phyloP scores from a whole-genome alignment of 164 flowering plant species.

The Akebia trifoliata region DNA sequence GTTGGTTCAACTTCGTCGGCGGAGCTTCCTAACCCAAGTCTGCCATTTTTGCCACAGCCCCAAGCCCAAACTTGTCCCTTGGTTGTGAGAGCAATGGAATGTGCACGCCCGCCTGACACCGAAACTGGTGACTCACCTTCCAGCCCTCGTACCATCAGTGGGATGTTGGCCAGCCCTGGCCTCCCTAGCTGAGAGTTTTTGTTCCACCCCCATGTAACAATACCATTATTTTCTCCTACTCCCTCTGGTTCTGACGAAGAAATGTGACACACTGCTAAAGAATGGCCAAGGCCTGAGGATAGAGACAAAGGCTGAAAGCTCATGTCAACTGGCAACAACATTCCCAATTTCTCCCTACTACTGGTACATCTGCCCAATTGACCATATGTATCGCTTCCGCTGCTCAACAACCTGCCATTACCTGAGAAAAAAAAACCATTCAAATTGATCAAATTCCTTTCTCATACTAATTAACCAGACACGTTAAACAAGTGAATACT shows the following conservation, averaged over 20 bases:
- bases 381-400: slow-evolving; percentile 79
- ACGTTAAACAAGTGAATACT: slow-evolving; percentile 32
- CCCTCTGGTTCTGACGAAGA: slow-evolving; percentile 19
- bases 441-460: too few relatives aligned
- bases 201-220: slow-evolving; percentile 89
- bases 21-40: slow-evolving; percentile 85
- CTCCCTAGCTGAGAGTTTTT: slow-evolving; percentile 67
- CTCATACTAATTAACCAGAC: too few relatives aligned
- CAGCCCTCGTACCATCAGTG: slow-evolving; percentile 41
- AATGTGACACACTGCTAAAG: slow-evolving; percentile 53
- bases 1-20: slow-evolving; percentile 59
- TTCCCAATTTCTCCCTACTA: slow-evolving; percentile 35
- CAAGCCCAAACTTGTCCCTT: slow-evolving; percentile 61
- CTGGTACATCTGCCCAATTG: slow-evolving; percentile 68
- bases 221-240: slow-evolving; percentile 15
- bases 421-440: slow-evolving; percentile 34
- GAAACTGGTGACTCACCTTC: slow-evolving; percentile 39
- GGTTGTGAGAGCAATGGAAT: slow-evolving; percentile 64
- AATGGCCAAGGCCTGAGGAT: slow-evolving; percentile 88
- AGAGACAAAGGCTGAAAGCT: slow-evolving; percentile 35
- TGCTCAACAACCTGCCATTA: slow-evolving; percentile 56
- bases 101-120: slow-evolving; percentile 69
- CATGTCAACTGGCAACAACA: slow-evolving; percentile 45
- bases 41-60: slow-evolving; percentile 85
- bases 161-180: slow-evolving; percentile 36